A percentile compares a stretch with the other conserved stretches of the same genome.
These are phyloP conservation scores for Suillus discolor DNA, from an alignment of 768 basidiomycete genomes.

Conservation along the genomic window DNA sequence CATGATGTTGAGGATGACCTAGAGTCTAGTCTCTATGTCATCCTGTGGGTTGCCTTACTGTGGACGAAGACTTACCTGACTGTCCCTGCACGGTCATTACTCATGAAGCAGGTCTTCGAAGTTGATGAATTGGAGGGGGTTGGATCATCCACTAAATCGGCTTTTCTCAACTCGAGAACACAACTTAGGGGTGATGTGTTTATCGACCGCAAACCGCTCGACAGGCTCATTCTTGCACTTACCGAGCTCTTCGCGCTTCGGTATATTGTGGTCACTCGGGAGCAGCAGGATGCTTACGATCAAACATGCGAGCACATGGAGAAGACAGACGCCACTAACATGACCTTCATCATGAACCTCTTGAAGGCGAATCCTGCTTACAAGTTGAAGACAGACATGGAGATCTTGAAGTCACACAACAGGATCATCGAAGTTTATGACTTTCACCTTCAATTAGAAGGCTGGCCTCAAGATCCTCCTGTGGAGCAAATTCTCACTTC, in stretches of 20 bases:
- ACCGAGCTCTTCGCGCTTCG: neutral
- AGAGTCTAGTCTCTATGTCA: slow-evolving; percentile 31
- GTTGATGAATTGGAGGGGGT: neutral
- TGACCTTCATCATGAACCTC: neutral
- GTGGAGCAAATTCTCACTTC: neutral
- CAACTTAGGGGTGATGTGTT: neutral
- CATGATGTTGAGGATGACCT: slow-evolving; percentile 33
- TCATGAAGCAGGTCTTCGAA: neutral
- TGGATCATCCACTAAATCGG: neutral
- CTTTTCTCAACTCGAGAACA: neutral
- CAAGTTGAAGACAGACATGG: neutral
- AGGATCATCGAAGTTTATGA: neutral
- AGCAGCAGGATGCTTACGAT: neutral
- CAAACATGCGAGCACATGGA: neutral
- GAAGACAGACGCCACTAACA: neutral
- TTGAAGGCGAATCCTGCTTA: neutral
- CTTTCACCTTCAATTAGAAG: neutral
- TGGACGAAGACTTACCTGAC: neutral
- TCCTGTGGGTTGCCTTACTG: slow-evolving; percentile 17
- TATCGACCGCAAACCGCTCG: neutral
- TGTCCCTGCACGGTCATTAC: neutral
- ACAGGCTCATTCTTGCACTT: neutral
- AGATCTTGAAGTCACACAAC: neutral
- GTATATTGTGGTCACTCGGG: neutral
- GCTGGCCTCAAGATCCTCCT: neutral